Evolutionary conservation across 2,329 filamentous ascomycete species (phyloP).

Genomic region (Alternaria triticina): DNA sequence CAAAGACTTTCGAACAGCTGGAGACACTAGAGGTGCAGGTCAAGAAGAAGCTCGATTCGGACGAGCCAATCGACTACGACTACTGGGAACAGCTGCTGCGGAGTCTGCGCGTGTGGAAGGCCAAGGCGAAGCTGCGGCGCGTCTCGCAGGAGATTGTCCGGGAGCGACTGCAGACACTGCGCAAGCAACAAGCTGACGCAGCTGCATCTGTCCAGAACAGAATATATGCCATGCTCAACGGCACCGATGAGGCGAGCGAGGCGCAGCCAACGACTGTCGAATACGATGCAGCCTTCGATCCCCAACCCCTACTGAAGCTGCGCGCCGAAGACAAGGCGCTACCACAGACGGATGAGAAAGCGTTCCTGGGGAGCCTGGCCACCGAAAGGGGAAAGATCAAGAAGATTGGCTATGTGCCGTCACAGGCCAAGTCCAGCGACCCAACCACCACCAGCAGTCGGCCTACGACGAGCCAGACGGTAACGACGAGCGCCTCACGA

Average conservation of each 20-base stretch:
- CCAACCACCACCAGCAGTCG: slow-evolving; percentile 31
- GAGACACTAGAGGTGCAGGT: slow-evolving; percentile 87
- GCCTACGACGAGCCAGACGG: slow-evolving; percentile 49
- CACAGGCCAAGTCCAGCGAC: slow-evolving; percentile 54
- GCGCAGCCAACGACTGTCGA: slow-evolving; percentile 14
- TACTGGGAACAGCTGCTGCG: slow-evolving; percentile 95
- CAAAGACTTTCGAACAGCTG: slow-evolving; percentile 87
- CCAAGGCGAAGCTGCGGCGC: slow-evolving; percentile 80
- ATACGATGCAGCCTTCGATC: slow-evolving; percentile 61
- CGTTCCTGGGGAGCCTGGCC: slow-evolving; percentile 64
- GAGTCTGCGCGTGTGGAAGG: slow-evolving; percentile 88
- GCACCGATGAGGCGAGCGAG: slow-evolving; percentile 4
- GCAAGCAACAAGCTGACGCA: slow-evolving; percentile 71
- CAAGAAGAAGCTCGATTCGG: slow-evolving; percentile 79
- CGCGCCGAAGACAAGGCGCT: slow-evolving; percentile 67
- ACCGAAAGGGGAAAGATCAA: slow-evolving; percentile 65
- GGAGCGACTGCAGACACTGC: slow-evolving; percentile 70
- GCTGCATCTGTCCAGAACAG: slow-evolving; percentile 64
- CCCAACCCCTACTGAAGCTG: slow-evolving; percentile 70
- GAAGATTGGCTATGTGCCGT: slow-evolving; percentile 72
- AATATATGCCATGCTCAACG: slow-evolving; percentile 55
- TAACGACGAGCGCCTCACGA: slow-evolving; percentile 65
- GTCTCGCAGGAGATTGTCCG: slow-evolving; percentile 79
- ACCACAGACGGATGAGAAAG: slow-evolving; percentile 63
- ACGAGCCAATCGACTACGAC: slow-evolving; percentile 93